These are phyloP conservation scores for Marasmius sp. DNA, from an alignment of 1,284 basidiomycete species.

Conservation along the genomic window DNA sequence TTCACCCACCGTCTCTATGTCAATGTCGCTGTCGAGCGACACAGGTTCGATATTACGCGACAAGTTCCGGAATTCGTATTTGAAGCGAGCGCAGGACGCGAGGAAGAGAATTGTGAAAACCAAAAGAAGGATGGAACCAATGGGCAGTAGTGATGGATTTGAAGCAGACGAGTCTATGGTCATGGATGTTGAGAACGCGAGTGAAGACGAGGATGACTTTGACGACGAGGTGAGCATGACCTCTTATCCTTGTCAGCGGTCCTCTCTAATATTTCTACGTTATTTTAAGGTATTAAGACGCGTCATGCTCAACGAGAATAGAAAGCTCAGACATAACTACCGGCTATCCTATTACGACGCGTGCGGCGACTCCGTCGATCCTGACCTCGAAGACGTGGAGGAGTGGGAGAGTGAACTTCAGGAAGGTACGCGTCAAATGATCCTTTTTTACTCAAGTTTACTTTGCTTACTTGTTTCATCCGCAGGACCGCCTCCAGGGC, in stretches of 20 bases:
- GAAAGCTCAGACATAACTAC: constrained; percentile 4
- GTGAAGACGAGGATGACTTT: constrained; percentile 23
- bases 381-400: constrained; percentile 11
- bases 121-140: constrained; percentile 30
- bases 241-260: not conserved
- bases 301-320: constrained; percentile 7
- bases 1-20: constrained; percentile 20
- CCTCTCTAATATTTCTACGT: not conserved
- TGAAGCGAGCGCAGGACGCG: constrained; percentile 56
- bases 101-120: constrained; percentile 47
- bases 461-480: not conserved
- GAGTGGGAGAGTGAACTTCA: constrained; percentile 10
- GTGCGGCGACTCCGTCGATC: constrained; percentile 14
- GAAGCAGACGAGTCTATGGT: constrained; percentile 35
- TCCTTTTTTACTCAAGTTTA: no score
- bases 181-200: constrained; percentile 43
- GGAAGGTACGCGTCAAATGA: not conserved
- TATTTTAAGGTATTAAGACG: constrained; percentile 7
- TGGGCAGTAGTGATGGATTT: constrained; percentile 51
- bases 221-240: constrained; percentile 7
- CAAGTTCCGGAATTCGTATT: constrained; percentile 58
- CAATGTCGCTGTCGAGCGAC: constrained; percentile 17
- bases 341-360: constrained; percentile 10
- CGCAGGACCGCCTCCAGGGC: not conserved
- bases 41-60: constrained; percentile 47